phyloP scores from a whole-genome alignment of 208 protist species.

The Acanthamoeba triangularis region DNA sequence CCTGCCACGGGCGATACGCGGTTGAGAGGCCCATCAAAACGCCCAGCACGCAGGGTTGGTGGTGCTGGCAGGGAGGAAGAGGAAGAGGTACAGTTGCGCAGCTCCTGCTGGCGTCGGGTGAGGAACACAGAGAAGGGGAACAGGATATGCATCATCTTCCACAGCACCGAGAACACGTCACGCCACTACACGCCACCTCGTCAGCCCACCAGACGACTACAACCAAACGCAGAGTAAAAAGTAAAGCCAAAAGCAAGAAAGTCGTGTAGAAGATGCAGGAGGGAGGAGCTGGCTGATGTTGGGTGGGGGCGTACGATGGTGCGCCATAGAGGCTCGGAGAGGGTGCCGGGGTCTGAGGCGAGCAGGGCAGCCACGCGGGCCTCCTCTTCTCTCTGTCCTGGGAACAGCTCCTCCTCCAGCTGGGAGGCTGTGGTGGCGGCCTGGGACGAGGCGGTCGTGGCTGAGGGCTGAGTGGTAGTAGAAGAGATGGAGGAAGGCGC shows the following conservation, averaged over 20 bases:
- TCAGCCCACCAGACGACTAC: neutral
- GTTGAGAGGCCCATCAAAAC: neutral
- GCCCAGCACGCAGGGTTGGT: neutral
- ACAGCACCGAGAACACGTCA: constrained; percentile 75
- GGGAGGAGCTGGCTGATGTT: too few species aligned
- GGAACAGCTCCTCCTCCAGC: constrained; percentile 11
- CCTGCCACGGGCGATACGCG: neutral
- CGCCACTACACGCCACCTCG: constrained; percentile 18
- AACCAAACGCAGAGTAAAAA: neutral
- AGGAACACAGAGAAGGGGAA: constrained; percentile 63
- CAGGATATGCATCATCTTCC: constrained; percentile 80
- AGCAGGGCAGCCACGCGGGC: neutral
- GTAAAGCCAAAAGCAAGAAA: neutral
- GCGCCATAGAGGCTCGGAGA: constrained; percentile 76
- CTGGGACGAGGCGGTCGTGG: neutral
- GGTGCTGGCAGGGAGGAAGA: neutral
- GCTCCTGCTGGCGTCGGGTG: constrained; percentile 69
- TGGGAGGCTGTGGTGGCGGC: too few species aligned
- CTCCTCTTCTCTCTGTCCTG: constrained; percentile 32
- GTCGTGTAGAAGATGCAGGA: neutral
- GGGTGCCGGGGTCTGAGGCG: constrained; percentile 63
- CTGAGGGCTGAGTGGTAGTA: too few species aligned
- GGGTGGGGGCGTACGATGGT: constrained; percentile 64
- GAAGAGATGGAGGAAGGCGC: neutral
- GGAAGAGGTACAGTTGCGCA: constrained; percentile 70